Base-by-base conservation (phyloP, 1,284 basidiomycete species). In the Coniferiporia weirii region DNA sequence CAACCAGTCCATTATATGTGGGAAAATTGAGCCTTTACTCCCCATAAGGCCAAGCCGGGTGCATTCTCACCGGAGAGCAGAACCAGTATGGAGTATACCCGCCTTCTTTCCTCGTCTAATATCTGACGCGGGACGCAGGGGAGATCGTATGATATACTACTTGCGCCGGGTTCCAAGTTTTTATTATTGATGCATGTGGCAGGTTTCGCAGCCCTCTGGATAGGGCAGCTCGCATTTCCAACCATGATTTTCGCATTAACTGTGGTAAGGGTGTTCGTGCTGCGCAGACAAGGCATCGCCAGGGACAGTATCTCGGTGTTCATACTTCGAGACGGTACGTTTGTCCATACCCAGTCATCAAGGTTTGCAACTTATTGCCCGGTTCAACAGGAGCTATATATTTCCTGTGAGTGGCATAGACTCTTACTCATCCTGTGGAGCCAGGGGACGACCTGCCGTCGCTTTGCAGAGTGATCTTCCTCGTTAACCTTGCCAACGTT, bases 201-300 rank as follows among this genome's bases (percentile, higher is more conserved):
- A 61, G 60, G 46, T 35, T 61, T 61, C 34, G 60, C 60, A 5
- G 56, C 40, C 17, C 58, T 61, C 36, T 61, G 60, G 60, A 61
- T 61, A 6, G 60, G 60, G 17, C 60, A 61, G 43, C 60, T 61
- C 17, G 20, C 58, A 19, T 61, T 58, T 35, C 60, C 60, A 12
- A 49, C 60, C 9, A n/a, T 61, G 8, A 54, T 61, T 7, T 61
- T 61, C 34, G 13, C 55, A 17, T 34, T 61, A 56, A 61, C 60
- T 8, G 32, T 58, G 9, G 13, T 32, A 6, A 52, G 60, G n/a
- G 56, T 52, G 9, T 3, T 61, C n/a, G 40, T 51, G 32, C 52
- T 61, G 19, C 15, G 44, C n/a, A 40, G 51, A 20, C 36, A 52
- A n/a, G 51, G 35, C 17, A 12, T 34, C 6, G 27, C 19, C 10